These are phyloP conservation scores for Castanea crenata DNA, from an alignment of 306 rosid genomes.

Conservation along the genomic window DNA sequence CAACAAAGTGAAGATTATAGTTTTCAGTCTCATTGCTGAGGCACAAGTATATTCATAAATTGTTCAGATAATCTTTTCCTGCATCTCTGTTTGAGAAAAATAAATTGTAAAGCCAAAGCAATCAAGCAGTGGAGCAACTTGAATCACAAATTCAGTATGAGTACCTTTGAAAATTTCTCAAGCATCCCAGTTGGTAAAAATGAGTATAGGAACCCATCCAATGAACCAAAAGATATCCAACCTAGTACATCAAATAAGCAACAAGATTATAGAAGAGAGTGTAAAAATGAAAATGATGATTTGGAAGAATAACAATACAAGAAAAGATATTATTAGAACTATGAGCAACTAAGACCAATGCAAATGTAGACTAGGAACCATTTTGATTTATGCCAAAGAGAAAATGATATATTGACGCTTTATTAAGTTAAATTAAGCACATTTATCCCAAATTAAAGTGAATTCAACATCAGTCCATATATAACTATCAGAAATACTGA, in stretches of 20 bases:
- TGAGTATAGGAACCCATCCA: constrained; percentile 70
- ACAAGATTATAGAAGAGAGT: neutral
- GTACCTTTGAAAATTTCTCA: constrained; percentile 60
- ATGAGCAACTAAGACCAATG: no score
- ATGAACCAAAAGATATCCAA: constrained; percentile 72
- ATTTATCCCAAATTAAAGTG: no score
- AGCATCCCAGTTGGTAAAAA: constrained; percentile 69
- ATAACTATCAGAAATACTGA: no score
- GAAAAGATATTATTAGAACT: no score
- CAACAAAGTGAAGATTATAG: constrained; percentile 50
- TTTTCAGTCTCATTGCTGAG: constrained; percentile 53
- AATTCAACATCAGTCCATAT: no score
- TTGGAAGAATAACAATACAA: no score
- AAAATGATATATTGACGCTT: no score
- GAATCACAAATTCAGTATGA: constrained; percentile 44
- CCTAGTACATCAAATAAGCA: constrained; percentile 31
- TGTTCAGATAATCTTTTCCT: constrained; percentile 53
- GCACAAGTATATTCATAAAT: constrained; percentile 44
- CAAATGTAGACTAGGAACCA: no score
- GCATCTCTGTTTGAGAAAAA: constrained; percentile 63
- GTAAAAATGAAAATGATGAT: no score
- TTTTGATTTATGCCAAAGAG: no score
- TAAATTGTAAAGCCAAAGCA: constrained; percentile 56
- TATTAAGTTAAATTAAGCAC: no score
- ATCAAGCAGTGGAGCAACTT: constrained; percentile 64